A percentile compares a stretch with the other conserved stretches of the same genome.
Conservation (phyloP, 225 moss, liverwort and hornwort species). For the Asterella californica region DNA sequence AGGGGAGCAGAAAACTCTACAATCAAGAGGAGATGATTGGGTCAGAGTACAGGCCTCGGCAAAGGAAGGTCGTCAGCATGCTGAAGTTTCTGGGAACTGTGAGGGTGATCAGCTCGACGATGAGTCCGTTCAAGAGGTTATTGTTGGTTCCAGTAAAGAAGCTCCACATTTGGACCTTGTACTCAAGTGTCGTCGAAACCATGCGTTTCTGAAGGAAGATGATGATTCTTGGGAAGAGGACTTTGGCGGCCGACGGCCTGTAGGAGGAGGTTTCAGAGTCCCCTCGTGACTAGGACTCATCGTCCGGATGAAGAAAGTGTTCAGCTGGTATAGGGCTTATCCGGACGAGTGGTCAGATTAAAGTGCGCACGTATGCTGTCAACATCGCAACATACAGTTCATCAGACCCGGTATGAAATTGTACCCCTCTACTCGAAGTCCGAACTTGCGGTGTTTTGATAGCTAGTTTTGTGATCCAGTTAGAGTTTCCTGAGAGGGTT, state of each 20-base stretch:
- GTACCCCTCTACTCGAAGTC: too few relatives aligned
- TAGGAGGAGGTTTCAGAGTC: constrained; percentile 6
- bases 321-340: background rate
- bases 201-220: background rate
- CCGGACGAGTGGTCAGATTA: constrained; percentile 2
- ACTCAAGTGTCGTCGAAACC: background rate
- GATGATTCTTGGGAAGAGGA: background rate
- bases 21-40: background rate
- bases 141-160: background rate
- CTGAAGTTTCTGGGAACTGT: background rate
- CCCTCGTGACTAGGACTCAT: constrained; percentile 5
- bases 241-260: background rate
- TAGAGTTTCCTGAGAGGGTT: too few relatives aligned
- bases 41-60: background rate
- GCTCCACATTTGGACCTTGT: constrained; percentile 18
- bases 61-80: background rate
- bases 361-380: background rate
- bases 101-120: constrained; percentile 1
- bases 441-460: too few relatives aligned
- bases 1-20: too few relatives aligned
- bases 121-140: background rate
- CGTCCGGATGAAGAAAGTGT: constrained; percentile 7
- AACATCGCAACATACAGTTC: too few relatives aligned
- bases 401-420: too few relatives aligned
- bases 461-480: too few relatives aligned